Base-by-base conservation (phyloP, 2,329 filamentous ascomycete species). In the Chaetothyriales sp. region DNA sequence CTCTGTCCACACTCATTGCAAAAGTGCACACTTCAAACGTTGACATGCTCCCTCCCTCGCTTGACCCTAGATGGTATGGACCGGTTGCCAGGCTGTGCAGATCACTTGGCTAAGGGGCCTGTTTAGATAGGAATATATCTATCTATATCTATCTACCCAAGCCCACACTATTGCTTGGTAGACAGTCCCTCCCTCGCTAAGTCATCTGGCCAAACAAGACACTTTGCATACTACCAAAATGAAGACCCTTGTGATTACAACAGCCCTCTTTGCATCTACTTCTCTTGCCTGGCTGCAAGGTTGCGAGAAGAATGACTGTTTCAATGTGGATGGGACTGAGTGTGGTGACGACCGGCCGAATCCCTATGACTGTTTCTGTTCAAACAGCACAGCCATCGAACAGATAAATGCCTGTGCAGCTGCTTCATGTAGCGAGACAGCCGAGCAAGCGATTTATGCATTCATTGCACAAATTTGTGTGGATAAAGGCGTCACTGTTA, bases 381-480 rank as follows among this genome's bases (percentile, higher is more conserved):
- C 51, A 39, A 60, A 61, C 49, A 47, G 51, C 39, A 57, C 55
- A 20, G 56, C 55, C 46, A 58, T 61, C 49, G 53, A 57, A 18
- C 54, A 58, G 45, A 39, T 61, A 45, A 61, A 61, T 51, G 58
- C 55, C 44, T 61, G 59, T 20, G 57, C 60, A 43, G 55, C 57
- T 22, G 56, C 58, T 15, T 59, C 57, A 22, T 61, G 59, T 52
- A 61, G 55, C 7, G 59, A 60, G 28, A 60, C 58, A 7, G 59
- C 60, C 47, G 57, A 60, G 55, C 55, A 61, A 59, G 57, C 58
- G 20, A 59, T 61, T 50, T 61, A 57, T 39, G 58, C 56, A 43
- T 57, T 57, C 28, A 51, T 61, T 39, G 59, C 59, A 18, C 59
- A 61, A 49, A 52, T 60, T 47, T 61, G 59, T 50, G 59, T 57